Conservation (phyloP, 805 yeast genomes). For the Candida namnaoensis region DNA sequence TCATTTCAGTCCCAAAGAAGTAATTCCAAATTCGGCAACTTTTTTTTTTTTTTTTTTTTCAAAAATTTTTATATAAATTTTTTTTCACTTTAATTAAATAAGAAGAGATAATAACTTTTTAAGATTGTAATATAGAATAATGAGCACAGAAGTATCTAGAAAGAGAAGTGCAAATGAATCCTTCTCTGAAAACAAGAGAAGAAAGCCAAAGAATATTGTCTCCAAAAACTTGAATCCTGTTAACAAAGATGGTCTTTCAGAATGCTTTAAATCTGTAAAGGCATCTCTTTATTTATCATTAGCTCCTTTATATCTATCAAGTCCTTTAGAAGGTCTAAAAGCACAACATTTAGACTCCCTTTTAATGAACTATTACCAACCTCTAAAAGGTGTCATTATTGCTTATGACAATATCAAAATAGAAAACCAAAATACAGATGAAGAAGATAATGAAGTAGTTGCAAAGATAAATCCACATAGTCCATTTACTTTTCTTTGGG, state of each 20-base stretch:
- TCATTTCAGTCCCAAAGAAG: not conserved
- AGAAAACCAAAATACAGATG: slow-evolving; percentile 29
- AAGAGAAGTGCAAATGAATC: not conserved
- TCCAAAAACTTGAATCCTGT: slow-evolving; percentile 27
- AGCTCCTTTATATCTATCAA: slow-evolving; percentile 70
- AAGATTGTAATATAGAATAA: too few relatives aligned
- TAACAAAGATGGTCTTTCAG: slow-evolving; percentile 40
- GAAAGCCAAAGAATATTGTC: slow-evolving; percentile 3
- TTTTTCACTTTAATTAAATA: too few relatives aligned
- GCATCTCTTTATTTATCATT: slow-evolving; percentile 70
- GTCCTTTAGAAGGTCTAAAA: slow-evolving; percentile 72
- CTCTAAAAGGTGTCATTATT: slow-evolving; percentile 75
- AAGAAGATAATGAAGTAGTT: slow-evolving; percentile 26
- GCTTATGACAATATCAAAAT: slow-evolving; percentile 64
- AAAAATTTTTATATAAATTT: too few relatives aligned
- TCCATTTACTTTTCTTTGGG: slow-evolving; percentile 88
- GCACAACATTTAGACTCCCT: slow-evolving; percentile 87
- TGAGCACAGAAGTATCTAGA: not conserved
- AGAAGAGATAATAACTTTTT: too few relatives aligned
- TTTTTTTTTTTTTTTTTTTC: too few relatives aligned
- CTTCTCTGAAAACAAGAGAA: not conserved
- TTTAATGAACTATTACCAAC: slow-evolving; percentile 70
- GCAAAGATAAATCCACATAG: slow-evolving; percentile 67
- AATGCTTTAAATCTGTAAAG: slow-evolving; percentile 59
- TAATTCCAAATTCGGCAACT: not conserved